phyloP scores from a whole-genome alignment of 441 rosid species.

The Geranium incanum region DNA sequence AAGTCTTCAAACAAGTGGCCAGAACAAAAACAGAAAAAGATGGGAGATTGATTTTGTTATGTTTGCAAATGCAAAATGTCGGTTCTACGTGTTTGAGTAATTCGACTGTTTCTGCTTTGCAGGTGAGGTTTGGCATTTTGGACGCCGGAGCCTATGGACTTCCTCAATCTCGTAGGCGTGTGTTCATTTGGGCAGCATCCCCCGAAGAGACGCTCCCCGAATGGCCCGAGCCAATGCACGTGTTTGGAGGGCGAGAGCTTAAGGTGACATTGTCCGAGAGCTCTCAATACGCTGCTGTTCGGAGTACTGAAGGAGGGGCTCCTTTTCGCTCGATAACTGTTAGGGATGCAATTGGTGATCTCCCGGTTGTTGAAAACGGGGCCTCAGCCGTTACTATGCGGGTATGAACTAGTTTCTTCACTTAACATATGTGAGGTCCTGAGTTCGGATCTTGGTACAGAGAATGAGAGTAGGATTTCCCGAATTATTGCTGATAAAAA shows the following conservation, averaged over 20 bases:
- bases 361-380: slow-evolving; percentile 64
- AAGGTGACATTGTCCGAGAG: slow-evolving; percentile 45
- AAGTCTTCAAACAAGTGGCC: not conserved
- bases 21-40: not conserved
- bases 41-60: too few species aligned
- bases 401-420: slow-evolving; percentile 27
- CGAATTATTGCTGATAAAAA: too few species aligned
- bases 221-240: slow-evolving; percentile 99
- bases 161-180: slow-evolving; percentile 81
- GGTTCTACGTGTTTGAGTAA: not conserved
- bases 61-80: too few species aligned
- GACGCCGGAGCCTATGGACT: slow-evolving; percentile 95
- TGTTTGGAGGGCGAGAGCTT: slow-evolving; percentile 57
- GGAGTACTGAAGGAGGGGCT: slow-evolving; percentile 65
- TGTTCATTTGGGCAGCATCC: slow-evolving; percentile 90
- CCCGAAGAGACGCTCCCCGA: slow-evolving; percentile 77
- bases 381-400: slow-evolving; percentile 40
- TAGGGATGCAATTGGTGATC: slow-evolving; percentile 82
- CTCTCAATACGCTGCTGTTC: slow-evolving; percentile 55
- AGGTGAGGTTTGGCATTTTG: slow-evolving; percentile 63
- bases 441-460: too few species aligned
- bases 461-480: too few species aligned
- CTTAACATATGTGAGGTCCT: not conserved
- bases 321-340: slow-evolving; percentile 86
- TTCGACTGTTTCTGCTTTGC: not conserved